A percentile compares a stretch with the other conserved stretches of the same genome.
Conservation (phyloP, 148 eudicot genomes). For the Talinum fruticosum region DNA sequence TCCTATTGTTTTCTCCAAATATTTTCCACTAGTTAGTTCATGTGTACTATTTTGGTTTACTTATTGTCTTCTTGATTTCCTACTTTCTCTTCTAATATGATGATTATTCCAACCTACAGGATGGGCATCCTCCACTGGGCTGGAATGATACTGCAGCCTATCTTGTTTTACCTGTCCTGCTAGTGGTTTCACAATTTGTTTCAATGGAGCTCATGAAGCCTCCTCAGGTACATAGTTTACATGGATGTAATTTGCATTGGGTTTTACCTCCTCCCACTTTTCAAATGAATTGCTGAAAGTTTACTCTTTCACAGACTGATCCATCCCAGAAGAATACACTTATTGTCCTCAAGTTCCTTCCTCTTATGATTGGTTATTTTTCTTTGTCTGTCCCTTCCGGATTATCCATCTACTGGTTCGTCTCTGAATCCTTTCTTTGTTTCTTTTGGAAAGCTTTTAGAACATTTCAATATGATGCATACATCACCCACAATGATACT, state of each 20-base stretch:
- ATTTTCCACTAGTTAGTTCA: background rate
- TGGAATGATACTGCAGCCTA: conserved; percentile 89
- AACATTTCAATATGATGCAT: background rate
- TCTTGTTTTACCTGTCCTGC: conserved; percentile 92
- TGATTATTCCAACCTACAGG: conserved; percentile 43
- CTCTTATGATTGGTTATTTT: conserved; percentile 98
- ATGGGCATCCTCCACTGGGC: conserved; percentile 96
- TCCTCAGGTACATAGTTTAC: conserved; percentile 59
- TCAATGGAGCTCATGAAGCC: conserved; percentile 99
- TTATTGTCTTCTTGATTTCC: background rate
- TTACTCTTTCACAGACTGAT: conserved; percentile 62
- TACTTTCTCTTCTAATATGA: background rate
- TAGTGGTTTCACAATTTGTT: conserved; percentile 80
- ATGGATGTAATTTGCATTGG: background rate
- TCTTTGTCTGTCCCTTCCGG: conserved; percentile 96
- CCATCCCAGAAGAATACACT: conserved; percentile 93
- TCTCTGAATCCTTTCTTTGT: conserved; percentile 20
- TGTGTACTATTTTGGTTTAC: background rate
- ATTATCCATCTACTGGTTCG: conserved; percentile 89
- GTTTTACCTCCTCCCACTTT: conserved; percentile 3
- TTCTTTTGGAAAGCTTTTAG: background rate
- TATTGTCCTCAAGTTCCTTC: conserved; percentile 89
- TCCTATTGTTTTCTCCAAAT: background rate
- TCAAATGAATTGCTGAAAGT: conserved; percentile 24
- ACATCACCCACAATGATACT: background rate